These are phyloP conservation scores for Umbelopsis ramanniana DNA, from an alignment of 192 early-diverging fungal genomes.

Conservation along the genomic window DNA sequence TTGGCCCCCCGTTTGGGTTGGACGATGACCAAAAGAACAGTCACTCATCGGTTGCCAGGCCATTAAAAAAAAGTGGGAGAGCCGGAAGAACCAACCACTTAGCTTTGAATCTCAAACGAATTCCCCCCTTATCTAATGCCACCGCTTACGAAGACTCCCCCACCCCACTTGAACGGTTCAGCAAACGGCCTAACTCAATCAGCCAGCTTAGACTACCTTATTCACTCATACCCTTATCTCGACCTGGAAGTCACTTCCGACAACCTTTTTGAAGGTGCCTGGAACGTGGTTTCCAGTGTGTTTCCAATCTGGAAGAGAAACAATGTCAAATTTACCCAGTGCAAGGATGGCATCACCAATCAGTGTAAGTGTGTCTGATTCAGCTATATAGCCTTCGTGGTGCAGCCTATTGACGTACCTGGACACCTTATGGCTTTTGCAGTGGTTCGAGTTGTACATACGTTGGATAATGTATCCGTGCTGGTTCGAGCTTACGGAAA, in stretches of 20 bases:
- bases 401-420: not conserved
- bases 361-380: conserved; percentile 55
- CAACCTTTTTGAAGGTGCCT: conserved; percentile 69
- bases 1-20: not conserved
- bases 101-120: not conserved
- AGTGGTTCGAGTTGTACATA: conserved; percentile 77
- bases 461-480: conserved; percentile 57
- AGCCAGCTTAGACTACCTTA: not conserved
- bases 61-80: not conserved
- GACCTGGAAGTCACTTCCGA: conserved; percentile 58
- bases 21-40: not conserved
- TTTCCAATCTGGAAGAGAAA: conserved; percentile 67
- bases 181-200: not conserved
- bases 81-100: not conserved
- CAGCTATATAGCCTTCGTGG: not conserved
- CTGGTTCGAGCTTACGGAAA: conserved; percentile 91
- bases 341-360: conserved; percentile 85
- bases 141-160: conserved; percentile 5
- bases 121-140: not conserved
- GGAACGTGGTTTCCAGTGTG: conserved; percentile 49
- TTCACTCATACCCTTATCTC: conserved; percentile 38
- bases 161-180: not conserved
- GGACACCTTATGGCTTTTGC: not conserved
- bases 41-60: not conserved
- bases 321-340: conserved; percentile 65